These are phyloP conservation scores for Trametes versicolor DNA, from an alignment of 1,284 basidiomycete genomes.

Conservation along the genomic window DNA sequence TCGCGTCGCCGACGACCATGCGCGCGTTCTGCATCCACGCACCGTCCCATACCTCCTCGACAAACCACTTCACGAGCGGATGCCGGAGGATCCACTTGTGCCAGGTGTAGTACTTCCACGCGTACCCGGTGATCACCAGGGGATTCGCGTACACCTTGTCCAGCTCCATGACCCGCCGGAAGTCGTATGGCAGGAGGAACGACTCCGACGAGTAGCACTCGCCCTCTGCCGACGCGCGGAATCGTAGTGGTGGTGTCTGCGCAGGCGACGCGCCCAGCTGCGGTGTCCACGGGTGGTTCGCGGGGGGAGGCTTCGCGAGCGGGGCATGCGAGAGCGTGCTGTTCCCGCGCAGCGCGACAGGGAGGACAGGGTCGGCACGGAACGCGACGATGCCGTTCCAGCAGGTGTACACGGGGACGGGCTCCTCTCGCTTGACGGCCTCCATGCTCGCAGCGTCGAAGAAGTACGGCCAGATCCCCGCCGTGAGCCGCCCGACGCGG, in stretches of 20 bases:
- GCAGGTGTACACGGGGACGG: slow-evolving; percentile 62
- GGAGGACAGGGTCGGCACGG: slow-evolving; percentile 55
- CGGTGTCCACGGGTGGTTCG: slow-evolving; percentile 40
- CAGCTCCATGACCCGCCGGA: slow-evolving; percentile 56
- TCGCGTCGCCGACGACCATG: slow-evolving; percentile 50
- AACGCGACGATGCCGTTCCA: slow-evolving; percentile 71
- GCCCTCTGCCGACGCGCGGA: slow-evolving; percentile 54
- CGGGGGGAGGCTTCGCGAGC: slow-evolving; percentile 32
- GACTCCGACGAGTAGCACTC: slow-evolving; percentile 63
- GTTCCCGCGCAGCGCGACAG: slow-evolving; percentile 44
- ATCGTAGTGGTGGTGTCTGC: slow-evolving; percentile 50
- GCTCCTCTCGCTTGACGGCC: slow-evolving; percentile 50
- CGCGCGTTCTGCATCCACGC: slow-evolving; percentile 50
- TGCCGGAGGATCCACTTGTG: slow-evolving; percentile 57
- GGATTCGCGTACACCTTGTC: slow-evolving; percentile 58
- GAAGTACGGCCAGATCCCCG: slow-evolving; percentile 63
- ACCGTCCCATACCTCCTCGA: slow-evolving; percentile 49
- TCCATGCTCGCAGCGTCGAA: slow-evolving; percentile 48
- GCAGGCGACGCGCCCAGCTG: slow-evolving; percentile 44
- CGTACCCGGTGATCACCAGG: slow-evolving; percentile 51
- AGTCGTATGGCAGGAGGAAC: slow-evolving; percentile 63
- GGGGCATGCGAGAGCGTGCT: slow-evolving; percentile 45
- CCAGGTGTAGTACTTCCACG: slow-evolving; percentile 53
- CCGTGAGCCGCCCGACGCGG: slow-evolving; percentile 51
- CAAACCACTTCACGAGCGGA: slow-evolving; percentile 56